Percentiles rank a stretch among this genome's conserved stretches.
Evolutionary conservation across 805 yeast species (phyloP).

Genomic region (Candida dajiaensis): DNA sequence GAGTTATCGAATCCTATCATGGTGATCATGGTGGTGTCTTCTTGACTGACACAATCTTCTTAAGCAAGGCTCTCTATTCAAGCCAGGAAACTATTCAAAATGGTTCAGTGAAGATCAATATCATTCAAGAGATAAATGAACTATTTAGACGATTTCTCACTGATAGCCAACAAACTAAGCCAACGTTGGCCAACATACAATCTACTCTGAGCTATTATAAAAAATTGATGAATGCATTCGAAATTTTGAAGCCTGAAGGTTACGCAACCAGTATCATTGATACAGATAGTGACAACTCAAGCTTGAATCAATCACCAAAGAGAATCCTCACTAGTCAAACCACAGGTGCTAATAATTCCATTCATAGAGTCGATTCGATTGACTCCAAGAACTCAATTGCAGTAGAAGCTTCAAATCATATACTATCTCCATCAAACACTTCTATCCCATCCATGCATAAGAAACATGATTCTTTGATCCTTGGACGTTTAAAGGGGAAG

Average conservation of each 20-base stretch:
- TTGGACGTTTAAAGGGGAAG: conserved; percentile 5
- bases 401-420: background rate
- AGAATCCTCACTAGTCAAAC: background rate
- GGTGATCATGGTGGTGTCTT: conserved; percentile 19
- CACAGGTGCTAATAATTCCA: background rate
- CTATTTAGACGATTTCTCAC: conserved; percentile 10
- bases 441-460: background rate
- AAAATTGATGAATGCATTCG: conserved; percentile 23
- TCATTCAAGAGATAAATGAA: conserved; percentile 18
- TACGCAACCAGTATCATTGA: background rate
- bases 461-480: background rate
- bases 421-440: background rate
- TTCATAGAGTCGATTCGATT: background rate
- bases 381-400: background rate
- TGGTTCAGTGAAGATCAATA: conserved; percentile 21
- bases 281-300: conserved; percentile 1
- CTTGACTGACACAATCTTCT: conserved; percentile 10
- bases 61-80: conserved; percentile 12
- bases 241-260: conserved; percentile 8
- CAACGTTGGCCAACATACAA: conserved; percentile 4
- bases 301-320: background rate
- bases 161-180: conserved; percentile 1
- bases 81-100: conserved; percentile 10
- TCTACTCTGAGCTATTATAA: conserved; percentile 18
- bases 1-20: conserved; percentile 13